A percentile compares a stretch with the other conserved stretches of the same genome.
These are phyloP conservation scores for Turritis glabra DNA, from an alignment of 345 rosid species.

Conservation along the genomic window DNA sequence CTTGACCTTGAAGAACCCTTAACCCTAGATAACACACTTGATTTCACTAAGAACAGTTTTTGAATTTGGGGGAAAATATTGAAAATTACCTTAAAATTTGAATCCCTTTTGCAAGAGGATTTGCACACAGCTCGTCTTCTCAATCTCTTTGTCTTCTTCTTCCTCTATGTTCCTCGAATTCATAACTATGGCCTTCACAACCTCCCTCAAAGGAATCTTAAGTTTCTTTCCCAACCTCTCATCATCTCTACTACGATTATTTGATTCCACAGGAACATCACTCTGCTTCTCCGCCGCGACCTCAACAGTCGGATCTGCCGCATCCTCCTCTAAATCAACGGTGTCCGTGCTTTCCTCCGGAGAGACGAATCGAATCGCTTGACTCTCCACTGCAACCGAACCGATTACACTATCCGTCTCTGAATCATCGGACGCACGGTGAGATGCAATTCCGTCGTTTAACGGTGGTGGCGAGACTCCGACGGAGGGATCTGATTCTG, in stretches of 20 bases:
- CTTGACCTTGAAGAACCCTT: slow-evolving; percentile 16
- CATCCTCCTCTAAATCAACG: slow-evolving; percentile 17
- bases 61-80: neutral
- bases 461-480: slow-evolving; percentile 6
- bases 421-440: neutral
- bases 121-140: slow-evolving; percentile 25
- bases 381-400: slow-evolving; percentile 18
- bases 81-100: slow-evolving; percentile 14
- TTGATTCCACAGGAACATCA: neutral
- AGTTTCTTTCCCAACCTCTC: slow-evolving; percentile 14
- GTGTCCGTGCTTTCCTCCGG: slow-evolving; percentile 4
- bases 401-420: neutral
- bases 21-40: neutral
- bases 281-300: neutral
- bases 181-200: slow-evolving; percentile 38
- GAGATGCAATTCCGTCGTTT: neutral
- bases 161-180: slow-evolving; percentile 23
- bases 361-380: slow-evolving; percentile 29
- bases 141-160: slow-evolving; percentile 5
- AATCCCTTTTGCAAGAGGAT: slow-evolving; percentile 22
- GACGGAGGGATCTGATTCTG: slow-evolving; percentile 34
- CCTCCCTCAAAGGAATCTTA: slow-evolving; percentile 34
- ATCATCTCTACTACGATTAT: neutral
- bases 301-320: slow-evolving; percentile 7
- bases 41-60: neutral